phyloP scores from a whole-genome alignment of 2,329 filamentous ascomycete species.

The Cordyceps tenuipes region DNA sequence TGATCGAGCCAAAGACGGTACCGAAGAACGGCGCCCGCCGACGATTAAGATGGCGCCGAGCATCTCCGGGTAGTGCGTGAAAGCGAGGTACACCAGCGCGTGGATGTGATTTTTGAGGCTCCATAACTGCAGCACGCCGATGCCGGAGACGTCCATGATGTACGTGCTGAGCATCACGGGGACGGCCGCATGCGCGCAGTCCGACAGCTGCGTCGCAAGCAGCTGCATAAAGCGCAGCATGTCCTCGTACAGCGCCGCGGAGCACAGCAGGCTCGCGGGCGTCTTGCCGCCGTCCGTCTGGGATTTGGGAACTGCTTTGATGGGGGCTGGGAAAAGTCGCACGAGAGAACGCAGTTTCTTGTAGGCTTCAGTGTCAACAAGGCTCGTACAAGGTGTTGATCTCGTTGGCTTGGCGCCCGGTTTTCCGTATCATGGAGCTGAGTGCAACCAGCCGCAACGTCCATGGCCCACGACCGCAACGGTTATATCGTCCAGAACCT shows the following conservation, averaged over 20 bases:
- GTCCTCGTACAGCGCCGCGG: slow-evolving; percentile 92
- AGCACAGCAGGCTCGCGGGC: slow-evolving; percentile 66
- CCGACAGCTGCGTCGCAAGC: slow-evolving; percentile 65
- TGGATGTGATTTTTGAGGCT: slow-evolving; percentile 91
- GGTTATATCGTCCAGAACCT: slow-evolving; percentile 87
- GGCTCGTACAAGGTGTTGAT: slow-evolving; percentile 75
- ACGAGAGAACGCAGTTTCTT: slow-evolving; percentile 72
- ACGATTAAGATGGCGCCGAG: slow-evolving; percentile 64
- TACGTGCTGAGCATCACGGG: slow-evolving; percentile 89
- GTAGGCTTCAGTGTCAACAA: slow-evolving; percentile 74
- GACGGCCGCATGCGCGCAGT: slow-evolving; percentile 65
- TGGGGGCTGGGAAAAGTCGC: slow-evolving; percentile 19
- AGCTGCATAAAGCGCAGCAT: slow-evolving; percentile 81
- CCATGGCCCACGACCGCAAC: slow-evolving; percentile 51
- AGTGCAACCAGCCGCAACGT: slow-evolving; percentile 64
- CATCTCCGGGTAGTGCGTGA: slow-evolving; percentile 91
- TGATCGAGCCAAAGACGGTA: slow-evolving; percentile 90
- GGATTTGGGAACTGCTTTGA: slow-evolving; percentile 31
- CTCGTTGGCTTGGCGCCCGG: slow-evolving; percentile 74
- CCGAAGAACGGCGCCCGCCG: slow-evolving; percentile 81
- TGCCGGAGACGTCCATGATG: slow-evolving; percentile 86
- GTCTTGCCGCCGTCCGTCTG: slow-evolving; percentile 57
- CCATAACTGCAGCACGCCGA: slow-evolving; percentile 91
- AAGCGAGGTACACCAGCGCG: slow-evolving; percentile 77
- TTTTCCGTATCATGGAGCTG: slow-evolving; percentile 84